Conservation (phyloP, 768 basidiomycete genomes). For the Tephrocybe sp. region DNA sequence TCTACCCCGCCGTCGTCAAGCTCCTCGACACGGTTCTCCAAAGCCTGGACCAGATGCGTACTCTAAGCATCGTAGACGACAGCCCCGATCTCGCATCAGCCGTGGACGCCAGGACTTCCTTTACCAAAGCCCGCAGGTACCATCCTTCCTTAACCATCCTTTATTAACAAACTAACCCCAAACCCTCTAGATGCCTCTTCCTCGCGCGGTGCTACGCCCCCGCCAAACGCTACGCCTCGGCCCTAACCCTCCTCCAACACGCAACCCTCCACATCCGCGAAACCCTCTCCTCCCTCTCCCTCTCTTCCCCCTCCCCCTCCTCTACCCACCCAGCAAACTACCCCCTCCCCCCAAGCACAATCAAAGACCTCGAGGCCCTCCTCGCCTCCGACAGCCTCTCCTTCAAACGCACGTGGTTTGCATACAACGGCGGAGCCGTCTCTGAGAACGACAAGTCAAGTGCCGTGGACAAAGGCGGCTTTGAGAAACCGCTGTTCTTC, state of each 20-base stretch:
- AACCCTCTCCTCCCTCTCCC: constrained; percentile 51
- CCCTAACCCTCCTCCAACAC: constrained; percentile 69
- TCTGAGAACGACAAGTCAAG: constrained; percentile 42
- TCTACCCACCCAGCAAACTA: constrained; percentile 50
- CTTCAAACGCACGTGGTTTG: constrained; percentile 78
- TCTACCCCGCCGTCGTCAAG: constrained; percentile 89
- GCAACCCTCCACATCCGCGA: constrained; percentile 76
- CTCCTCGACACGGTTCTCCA: constrained; percentile 84
- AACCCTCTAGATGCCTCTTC: constrained; percentile 58
- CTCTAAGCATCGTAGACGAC: constrained; percentile 84
- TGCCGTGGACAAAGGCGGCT: constrained; percentile 37
- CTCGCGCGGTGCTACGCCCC: constrained; percentile 75
- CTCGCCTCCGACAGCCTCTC: constrained; percentile 46
- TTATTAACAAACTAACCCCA: neutral
- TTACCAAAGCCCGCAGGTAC: constrained; percentile 76
- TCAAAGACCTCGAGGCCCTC: constrained; percentile 53
- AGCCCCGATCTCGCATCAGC: constrained; percentile 79
- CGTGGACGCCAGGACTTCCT: constrained; percentile 74
- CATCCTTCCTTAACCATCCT: constrained; percentile 4
- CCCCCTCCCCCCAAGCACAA: constrained; percentile 41
- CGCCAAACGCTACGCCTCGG: constrained; percentile 71
- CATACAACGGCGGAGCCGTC: constrained; percentile 67
- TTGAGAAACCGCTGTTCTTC: constrained; percentile 90
- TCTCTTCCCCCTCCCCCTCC: constrained; percentile 48
- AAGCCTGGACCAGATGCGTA: constrained; percentile 81